Evolutionary conservation across 768 basidiomycete genomes (phyloP), one percentile per base, ranked within the genome.

Genomic region (Tremella fuciformis): DNA sequence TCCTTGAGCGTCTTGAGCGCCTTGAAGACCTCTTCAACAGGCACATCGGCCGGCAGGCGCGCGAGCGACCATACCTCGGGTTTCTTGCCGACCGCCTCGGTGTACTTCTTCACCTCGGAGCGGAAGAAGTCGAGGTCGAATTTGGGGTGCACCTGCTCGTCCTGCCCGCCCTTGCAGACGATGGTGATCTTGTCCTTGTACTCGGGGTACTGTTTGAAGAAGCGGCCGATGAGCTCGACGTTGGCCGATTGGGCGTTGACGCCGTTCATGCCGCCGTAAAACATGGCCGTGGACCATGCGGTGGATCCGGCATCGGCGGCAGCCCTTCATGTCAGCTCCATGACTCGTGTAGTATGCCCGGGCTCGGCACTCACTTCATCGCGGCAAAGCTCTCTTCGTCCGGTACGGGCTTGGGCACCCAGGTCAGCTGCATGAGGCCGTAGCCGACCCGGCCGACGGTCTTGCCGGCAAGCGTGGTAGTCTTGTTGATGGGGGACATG

Each of bases 341-440:
- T 29, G 15, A 3, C 21, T 50, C 49, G 22, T 21, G 4, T 8
- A 4, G 49, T 21, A 50, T 21, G 9, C n/a, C 26, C 25, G 13
- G 25, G 15, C 11, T 11, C 6, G 8, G 11, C 80, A 81, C 72
- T 62, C 55, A 74, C 69, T 83, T 84, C 77, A 87, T 85, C 1
- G 84, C 78, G 19, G 81, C 83, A 60, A 88, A 86, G 8, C 82
- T 82, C 34, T 83, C 80, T 53, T 84, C 84, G 56, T 87, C 85
- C 1, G 83, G 76, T 34, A 81, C 74, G 9, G 79, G 78, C 16
- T 67, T 74, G 9, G 80, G 78, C 15, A 65, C 81, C 84, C 63
- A 83, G 77, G 83, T 86, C 80, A 85, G 82, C 68, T 80, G 76
- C 83, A 84, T 83, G 48, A 85, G 75, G 0, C 84, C 84, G 66